Base-by-base conservation (phyloP, 2,329 filamentous ascomycete species). In the Purpureocillium takamizusanense region DNA sequence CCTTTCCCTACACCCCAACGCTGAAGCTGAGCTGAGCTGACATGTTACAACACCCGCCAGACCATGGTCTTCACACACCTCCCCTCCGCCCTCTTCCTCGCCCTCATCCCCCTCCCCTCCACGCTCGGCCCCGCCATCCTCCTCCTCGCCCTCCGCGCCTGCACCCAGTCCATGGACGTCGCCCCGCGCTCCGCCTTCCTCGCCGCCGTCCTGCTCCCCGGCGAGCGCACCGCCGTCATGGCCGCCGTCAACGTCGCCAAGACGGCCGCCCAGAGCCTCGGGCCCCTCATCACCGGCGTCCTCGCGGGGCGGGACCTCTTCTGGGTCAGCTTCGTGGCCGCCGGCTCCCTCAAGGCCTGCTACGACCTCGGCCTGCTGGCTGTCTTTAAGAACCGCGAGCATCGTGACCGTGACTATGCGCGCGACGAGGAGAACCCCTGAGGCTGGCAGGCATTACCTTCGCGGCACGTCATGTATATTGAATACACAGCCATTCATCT, bases 31-130 rank as follows among this genome's bases (percentile, higher is more conserved):
- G n/a, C n/a, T n/a, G n/a, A n/a, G n/a, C 15, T 16, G 13, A 12
- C 10, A 7, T 12, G n/a, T 21, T n/a, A 12, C 11, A 3, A 27
- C 17, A 37, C 42, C 40, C 6, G 39, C 13, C 43, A 78, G 66
- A 85, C 81, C 2, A 86, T 86, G 82, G 80, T 83, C 8, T 83
- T 84, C 51, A 85, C 81, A 0, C 81, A 86, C 48, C 63, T 86
- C 1, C 83, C 83, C 0, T 83, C 80, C 0, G 67, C 81, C 7
- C 58, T 86, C 18, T 80, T 78, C 46, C 68, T 86, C 2, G 64
- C 74, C 12, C 57, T 86, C 15, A 75, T 86, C 16, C 74, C 78
- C 0, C 49, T 80, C 1, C 76, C 79, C 1, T 56, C 62, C 15
- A 63, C 66, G 4, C 59, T 78, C 1, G 63, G 63, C 10, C 43